Percentiles rank a stretch among this genome's conserved stretches.
phyloP scores from a whole-genome alignment of 2,329 filamentous ascomycete species.

The Sarocladium brachiariae region DNA sequence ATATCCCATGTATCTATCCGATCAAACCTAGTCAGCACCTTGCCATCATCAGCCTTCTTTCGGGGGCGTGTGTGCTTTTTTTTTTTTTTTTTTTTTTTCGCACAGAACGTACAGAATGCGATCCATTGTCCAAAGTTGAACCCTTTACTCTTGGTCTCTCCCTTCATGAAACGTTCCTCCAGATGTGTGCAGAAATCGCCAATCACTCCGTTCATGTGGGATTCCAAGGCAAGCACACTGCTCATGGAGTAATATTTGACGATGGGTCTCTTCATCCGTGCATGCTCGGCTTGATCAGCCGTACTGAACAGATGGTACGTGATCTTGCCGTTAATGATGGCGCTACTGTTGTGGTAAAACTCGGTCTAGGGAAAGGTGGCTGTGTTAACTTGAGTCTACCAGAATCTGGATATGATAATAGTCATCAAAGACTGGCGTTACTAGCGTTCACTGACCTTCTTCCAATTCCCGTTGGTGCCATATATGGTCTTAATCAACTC shows the following conservation, averaged over 20 bases:
- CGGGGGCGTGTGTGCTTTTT: too few species aligned
- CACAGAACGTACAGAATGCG: too few species aligned
- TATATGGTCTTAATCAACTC: constrained; percentile 15
- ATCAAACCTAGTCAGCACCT: too few species aligned
- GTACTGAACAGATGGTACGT: constrained; percentile 20
- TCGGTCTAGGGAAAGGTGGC: not conserved
- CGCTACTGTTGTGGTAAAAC: constrained; percentile 16
- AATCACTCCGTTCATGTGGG: constrained; percentile 24
- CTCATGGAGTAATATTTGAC: constrained; percentile 21
- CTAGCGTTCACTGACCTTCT: constrained; percentile 11
- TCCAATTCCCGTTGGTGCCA: constrained; percentile 14
- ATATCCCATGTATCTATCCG: too few species aligned
- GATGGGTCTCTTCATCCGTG: constrained; percentile 18
- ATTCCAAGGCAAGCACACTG: constrained; percentile 17
- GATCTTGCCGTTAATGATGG: constrained; percentile 20
- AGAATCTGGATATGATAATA: not conserved
- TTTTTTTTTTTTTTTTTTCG: too few species aligned
- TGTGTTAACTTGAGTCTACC: not conserved
- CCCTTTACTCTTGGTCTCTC: too few species aligned
- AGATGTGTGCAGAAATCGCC: constrained; percentile 23
- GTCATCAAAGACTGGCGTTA: not conserved
- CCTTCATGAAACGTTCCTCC: constrained; percentile 23
- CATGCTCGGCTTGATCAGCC: constrained; percentile 17
- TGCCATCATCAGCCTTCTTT: too few species aligned
- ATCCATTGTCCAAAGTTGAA: too few species aligned